These are phyloP conservation scores for Anthostomella pinea DNA, from an alignment of 2,329 filamentous ascomycete species.

Conservation along the genomic window DNA sequence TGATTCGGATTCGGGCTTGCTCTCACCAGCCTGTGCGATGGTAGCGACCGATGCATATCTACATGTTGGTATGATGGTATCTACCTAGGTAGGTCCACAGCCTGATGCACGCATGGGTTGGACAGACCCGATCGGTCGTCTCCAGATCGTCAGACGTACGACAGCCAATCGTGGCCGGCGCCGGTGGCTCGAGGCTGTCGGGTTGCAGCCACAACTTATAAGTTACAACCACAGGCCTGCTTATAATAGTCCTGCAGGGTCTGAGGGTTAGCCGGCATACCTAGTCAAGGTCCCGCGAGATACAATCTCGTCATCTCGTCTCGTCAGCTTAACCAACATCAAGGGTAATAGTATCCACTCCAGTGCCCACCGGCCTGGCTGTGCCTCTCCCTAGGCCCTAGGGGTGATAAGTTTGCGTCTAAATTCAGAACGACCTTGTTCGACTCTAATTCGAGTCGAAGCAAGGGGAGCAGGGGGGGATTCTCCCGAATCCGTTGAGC, in stretches of 20 bases:
- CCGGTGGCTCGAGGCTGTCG: conserved; percentile 7
- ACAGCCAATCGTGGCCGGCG: conserved; percentile 14
- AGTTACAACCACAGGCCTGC: no score
- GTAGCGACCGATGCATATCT: no score
- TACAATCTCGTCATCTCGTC: no score
- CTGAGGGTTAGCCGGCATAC: background rate
- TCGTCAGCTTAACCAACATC: no score
- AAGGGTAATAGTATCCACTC: no score
- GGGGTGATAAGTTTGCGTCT: background rate
- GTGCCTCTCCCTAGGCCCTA: background rate
- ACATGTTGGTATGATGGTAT: no score
- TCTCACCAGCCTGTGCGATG: no score
- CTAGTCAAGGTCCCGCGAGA: background rate
- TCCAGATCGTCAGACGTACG: conserved; percentile 10
- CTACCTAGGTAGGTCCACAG: conserved; percentile 1
- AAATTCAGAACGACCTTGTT: background rate
- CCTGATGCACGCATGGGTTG: no score
- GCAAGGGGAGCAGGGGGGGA: background rate
- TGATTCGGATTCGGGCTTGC: no score
- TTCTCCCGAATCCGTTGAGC: background rate
- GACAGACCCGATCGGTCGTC: conserved; percentile 10
- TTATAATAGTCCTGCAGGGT: no score
- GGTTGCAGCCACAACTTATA: no score
- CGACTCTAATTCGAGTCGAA: no score
- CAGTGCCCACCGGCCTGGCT: background rate